Base-by-base conservation (phyloP, 2,329 filamentous ascomycete genomes). In the Exophiala dermatitidis region DNA sequence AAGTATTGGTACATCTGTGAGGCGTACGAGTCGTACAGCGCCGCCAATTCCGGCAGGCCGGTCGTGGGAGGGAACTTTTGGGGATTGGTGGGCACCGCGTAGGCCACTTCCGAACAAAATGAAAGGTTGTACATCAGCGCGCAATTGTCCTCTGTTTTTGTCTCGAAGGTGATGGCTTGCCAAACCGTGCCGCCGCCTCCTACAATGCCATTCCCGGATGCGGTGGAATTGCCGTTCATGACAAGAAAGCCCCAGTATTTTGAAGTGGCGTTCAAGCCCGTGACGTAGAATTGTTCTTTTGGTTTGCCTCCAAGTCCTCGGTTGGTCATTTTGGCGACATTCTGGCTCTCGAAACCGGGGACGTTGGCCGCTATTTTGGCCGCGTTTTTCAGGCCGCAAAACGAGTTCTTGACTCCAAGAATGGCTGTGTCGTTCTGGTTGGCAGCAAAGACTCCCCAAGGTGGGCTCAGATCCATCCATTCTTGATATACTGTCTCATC, bases 271-370 rank as follows among this genome's bases (percentile, higher is more conserved):
- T 89, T 87, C 38, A 98, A 77, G 0, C 83, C 82, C 36, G 79
- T 82, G 45, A 96, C 77, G 63, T 91, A 89, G 67, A 98, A 95
- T 64, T 95, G 89, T 67, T 95, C 85, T 67, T 90, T 90, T 1
- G 88, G 88, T 55, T 83, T 75, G 47, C 80, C 80, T 2, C 81
- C 82, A 1, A 77, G 72, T 2, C 82, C 87, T 32, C 82, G 79
- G 30, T 76, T 82, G 2, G 84, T 90, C 76, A 95, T 86, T 37
- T 79, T 74, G 31, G 82, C 71, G 52, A 66, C 69, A 53, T 67
- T 76, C 46, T 75, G 69, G 55, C 68, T 72, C 31, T 70, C 67
- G 43, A 72, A 74, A 51, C 78, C 76, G 56, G 80, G 73, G 37
- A 77, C 77, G 30, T 77, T 80, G 3, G 78, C 77, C 44, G 76